Evolutionary conservation across 2,329 filamentous ascomycete genomes (phyloP).

Genomic region (Geoglossum cookeanum): DNA sequence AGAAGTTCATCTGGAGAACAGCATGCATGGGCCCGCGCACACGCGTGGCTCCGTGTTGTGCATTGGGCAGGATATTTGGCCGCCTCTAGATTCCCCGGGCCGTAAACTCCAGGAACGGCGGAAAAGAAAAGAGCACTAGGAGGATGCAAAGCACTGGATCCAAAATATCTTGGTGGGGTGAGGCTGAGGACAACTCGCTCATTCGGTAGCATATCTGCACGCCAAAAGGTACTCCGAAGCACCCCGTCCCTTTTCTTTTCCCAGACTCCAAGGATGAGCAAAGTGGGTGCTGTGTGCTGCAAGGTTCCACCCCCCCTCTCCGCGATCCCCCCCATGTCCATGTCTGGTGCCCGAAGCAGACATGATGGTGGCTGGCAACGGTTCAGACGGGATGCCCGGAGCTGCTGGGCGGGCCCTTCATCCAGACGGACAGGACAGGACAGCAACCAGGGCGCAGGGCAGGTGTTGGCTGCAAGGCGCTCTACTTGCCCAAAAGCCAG

Average conservation of each 20-base stretch:
- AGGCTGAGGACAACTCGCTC: neutral
- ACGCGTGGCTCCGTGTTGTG: neutral
- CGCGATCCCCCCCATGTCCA: neutral
- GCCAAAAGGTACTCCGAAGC: neutral
- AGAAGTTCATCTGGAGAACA: neutral
- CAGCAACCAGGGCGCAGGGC: neutral
- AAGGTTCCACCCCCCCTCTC: neutral
- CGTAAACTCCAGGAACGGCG: neutral
- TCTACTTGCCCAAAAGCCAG: neutral
- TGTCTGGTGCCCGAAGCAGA: neutral
- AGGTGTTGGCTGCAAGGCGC: neutral
- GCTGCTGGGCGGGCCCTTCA: neutral
- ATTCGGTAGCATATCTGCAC: neutral
- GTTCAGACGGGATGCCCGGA: neutral
- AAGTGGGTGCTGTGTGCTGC: neutral
- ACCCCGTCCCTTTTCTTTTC: neutral
- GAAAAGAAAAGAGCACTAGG: neutral
- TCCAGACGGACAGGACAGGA: neutral
- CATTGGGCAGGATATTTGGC: neutral
- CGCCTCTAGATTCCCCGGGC: neutral
- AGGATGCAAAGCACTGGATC: neutral
- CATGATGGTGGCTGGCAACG: neutral
- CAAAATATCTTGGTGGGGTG: neutral
- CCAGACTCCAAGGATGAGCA: neutral
- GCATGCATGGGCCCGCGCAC: neutral